phyloP scores from a whole-genome alignment of 2,329 filamentous ascomycete species.

The Hypoxylon sp. region DNA sequence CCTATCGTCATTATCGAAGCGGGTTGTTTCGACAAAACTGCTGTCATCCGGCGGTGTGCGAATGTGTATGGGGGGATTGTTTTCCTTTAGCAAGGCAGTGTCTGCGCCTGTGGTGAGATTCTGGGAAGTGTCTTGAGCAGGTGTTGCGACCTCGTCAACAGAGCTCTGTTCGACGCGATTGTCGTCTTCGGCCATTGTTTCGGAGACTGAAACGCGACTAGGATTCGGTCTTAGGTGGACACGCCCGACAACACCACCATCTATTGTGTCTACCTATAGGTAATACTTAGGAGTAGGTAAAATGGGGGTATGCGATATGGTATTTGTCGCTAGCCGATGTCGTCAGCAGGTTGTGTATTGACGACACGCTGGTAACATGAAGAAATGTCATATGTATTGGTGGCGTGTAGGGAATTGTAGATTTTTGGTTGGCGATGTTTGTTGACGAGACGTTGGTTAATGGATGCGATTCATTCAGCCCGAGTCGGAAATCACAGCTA shows the following conservation, averaged over 20 bases:
- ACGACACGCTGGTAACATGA: slow-evolving; percentile 23
- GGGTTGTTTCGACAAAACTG: slow-evolving; percentile 52
- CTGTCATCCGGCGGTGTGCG: slow-evolving; percentile 47
- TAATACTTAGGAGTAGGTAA: slow-evolving; percentile 40
- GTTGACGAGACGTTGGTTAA: slow-evolving; percentile 1
- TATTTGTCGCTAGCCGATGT: slow-evolving; percentile 31
- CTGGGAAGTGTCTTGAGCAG: slow-evolving; percentile 3
- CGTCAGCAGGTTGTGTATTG: slow-evolving; percentile 22
- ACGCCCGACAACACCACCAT: slow-evolving; percentile 21
- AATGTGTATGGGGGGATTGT: slow-evolving; percentile 24
- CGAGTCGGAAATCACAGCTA: slow-evolving; percentile 13
- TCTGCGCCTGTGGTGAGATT: slow-evolving; percentile 6
- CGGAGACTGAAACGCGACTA: slow-evolving; percentile 22
- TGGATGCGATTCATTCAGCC: background rate
- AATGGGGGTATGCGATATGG: slow-evolving; percentile 38
- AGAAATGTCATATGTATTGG: slow-evolving; percentile 43
- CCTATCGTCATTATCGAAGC: slow-evolving; percentile 53
- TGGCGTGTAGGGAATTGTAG: background rate
- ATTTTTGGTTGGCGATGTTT: slow-evolving; percentile 4
- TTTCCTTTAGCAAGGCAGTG: slow-evolving; percentile 31
- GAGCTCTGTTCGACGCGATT: slow-evolving; percentile 33
- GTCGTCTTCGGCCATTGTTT: slow-evolving; percentile 42
- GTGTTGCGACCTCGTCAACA: slow-evolving; percentile 3
- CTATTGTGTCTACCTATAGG: slow-evolving; percentile 4
- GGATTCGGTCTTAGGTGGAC: slow-evolving; percentile 8